Conservation (phyloP, 148 eudicot species). For the Rhododendron henanense region DNA sequence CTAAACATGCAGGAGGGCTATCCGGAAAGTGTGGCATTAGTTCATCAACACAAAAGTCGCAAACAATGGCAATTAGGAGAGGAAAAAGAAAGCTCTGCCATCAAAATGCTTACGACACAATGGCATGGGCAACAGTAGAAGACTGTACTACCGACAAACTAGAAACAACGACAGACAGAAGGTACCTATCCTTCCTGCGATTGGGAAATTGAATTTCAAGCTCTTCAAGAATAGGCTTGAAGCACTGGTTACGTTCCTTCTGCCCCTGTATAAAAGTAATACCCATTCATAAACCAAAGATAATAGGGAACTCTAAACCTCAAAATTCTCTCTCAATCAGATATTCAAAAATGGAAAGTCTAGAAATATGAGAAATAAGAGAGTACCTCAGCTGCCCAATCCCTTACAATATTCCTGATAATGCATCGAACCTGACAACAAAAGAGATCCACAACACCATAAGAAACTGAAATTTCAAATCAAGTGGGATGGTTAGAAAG, state of each 20-base stretch:
- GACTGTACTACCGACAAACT: neutral
- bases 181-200: slow-evolving; percentile 61
- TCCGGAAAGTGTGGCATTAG: slow-evolving; percentile 2
- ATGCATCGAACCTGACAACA: slow-evolving; percentile 81
- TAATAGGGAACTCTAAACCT: neutral
- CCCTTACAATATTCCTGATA: slow-evolving; percentile 87
- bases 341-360: slow-evolving; percentile 7
- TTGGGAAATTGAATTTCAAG: slow-evolving; percentile 63
- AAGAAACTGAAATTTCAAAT: neutral
- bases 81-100: neutral
- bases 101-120: neutral
- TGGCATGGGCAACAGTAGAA: neutral
- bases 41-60: neutral
- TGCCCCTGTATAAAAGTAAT: slow-evolving; percentile 54
- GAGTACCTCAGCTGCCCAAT: slow-evolving; percentile 93
- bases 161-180: neutral
- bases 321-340: neutral
- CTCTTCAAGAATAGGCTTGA: slow-evolving; percentile 85
- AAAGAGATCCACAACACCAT: neutral
- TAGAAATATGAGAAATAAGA: slow-evolving; percentile 9
- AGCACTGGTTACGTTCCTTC: slow-evolving; percentile 90
- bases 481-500: neutral
- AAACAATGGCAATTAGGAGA: neutral
- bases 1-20: slow-evolving; percentile 92
- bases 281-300: neutral